Conservation (phyloP, 2,329 filamentous ascomycete species). For the Zymoseptoria passerinii region DNA sequence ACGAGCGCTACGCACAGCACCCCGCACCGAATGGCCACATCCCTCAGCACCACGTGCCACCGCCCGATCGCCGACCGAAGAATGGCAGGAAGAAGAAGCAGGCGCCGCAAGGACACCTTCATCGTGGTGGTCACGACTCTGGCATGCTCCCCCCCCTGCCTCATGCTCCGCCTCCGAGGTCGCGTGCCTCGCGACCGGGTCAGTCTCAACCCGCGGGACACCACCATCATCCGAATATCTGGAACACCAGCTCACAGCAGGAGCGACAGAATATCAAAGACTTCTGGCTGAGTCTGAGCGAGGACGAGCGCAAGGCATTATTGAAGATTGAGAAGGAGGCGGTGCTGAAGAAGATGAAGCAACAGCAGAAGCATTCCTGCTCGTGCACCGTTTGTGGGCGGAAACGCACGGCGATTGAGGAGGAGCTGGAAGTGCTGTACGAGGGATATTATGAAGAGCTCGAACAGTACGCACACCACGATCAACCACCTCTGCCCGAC, state of each 20-base stretch:
- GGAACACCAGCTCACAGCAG: slow-evolving; percentile 91
- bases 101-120: slow-evolving; percentile 8
- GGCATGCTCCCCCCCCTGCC: slow-evolving; percentile 22
- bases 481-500: slow-evolving; percentile 47
- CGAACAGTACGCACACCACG: slow-evolving; percentile 89
- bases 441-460: slow-evolving; percentile 98
- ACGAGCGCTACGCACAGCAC: slow-evolving; percentile 27
- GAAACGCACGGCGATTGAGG: slow-evolving; percentile 93
- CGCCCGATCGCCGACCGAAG: slow-evolving; percentile 35
- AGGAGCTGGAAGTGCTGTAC: slow-evolving; percentile 93
- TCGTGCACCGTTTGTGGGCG: slow-evolving; percentile 95
- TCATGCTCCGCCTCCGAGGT: slow-evolving; percentile 11
- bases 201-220: slow-evolving; percentile 11
- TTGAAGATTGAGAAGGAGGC: slow-evolving; percentile 99
- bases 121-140: slow-evolving; percentile 18
- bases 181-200: slow-evolving; percentile 4
- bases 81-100: slow-evolving; percentile 58
- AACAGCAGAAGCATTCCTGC: slow-evolving; percentile 98
- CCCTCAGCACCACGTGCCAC: slow-evolving; percentile 19
- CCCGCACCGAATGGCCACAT: slow-evolving; percentile 33
- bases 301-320: slow-evolving; percentile 87
- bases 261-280: slow-evolving; percentile 96
- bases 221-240: slow-evolving; percentile 70
- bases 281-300: slow-evolving; percentile 91
- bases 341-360: slow-evolving; percentile 98